phyloP scores from a whole-genome alignment of 305 asterid species.

The Fraxinus baroniana region DNA sequence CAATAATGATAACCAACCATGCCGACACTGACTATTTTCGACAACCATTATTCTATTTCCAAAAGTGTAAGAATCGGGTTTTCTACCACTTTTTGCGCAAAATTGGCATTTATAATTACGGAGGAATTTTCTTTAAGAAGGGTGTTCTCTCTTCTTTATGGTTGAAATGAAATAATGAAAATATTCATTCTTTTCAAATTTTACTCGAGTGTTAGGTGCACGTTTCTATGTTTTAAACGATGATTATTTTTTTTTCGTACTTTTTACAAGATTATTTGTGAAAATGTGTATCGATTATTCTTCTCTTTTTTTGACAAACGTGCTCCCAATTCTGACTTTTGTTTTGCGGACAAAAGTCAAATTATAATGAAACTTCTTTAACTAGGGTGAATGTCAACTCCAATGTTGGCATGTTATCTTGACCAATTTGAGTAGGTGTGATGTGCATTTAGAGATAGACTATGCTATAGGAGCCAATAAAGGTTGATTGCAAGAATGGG shows the following conservation, averaged over 20 bases:
- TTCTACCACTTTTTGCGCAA: neutral
- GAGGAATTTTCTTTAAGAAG: neutral
- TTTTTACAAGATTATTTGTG: neutral
- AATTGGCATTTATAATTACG: neutral
- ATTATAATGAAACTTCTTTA: neutral
- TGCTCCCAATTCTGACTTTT: neutral
- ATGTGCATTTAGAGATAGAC: neutral
- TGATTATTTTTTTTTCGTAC: neutral
- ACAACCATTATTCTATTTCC: neutral
- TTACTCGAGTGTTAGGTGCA: neutral
- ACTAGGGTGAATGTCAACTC: neutral
- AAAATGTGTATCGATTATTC: neutral
- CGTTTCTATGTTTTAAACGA: too few species aligned
- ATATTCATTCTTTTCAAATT: neutral
- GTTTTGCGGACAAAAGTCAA: neutral
- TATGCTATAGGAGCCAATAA: neutral
- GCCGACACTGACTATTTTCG: neutral
- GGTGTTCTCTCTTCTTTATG: neutral
- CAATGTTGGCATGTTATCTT: neutral
- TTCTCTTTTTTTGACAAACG: too few species aligned
- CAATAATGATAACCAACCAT: neutral
- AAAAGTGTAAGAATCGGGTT: neutral
- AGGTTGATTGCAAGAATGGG: neutral
- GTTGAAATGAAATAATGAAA: neutral
- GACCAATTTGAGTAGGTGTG: neutral